Evolutionary conservation across 1,284 basidiomycete genomes (phyloP).

Genomic region (Mycosarcoma mackinlayi): DNA sequence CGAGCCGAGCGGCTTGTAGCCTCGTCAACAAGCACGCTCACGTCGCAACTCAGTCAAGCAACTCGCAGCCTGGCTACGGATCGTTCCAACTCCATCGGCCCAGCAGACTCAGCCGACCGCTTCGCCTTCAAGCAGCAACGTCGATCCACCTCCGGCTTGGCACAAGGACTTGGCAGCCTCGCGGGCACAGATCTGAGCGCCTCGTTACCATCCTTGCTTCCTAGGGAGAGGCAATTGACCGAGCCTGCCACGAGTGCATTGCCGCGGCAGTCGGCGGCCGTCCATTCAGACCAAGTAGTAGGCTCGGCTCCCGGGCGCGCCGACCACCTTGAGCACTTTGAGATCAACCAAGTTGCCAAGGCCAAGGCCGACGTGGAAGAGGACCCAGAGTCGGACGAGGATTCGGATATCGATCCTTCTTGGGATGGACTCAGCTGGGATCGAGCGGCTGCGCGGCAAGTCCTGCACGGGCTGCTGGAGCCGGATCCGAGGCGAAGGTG

Average conservation of each 20-base stretch:
- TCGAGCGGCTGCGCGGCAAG: constrained; percentile 51
- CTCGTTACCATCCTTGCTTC: constrained; percentile 42
- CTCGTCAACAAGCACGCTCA: constrained; percentile 25
- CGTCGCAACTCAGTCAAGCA: constrained; percentile 20
- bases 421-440: constrained; percentile 58
- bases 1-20: constrained; percentile 37
- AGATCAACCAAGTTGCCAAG: constrained; percentile 52
- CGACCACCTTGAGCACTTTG: constrained; percentile 38
- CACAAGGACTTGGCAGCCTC: constrained; percentile 8
- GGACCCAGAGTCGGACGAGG: constrained; percentile 58
- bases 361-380: constrained; percentile 46
- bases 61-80: constrained; percentile 20
- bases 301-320: constrained; percentile 49
- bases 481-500: constrained; percentile 59
- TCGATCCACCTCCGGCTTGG: constrained; percentile 15
- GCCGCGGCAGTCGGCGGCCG: constrained; percentile 9
- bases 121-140: constrained; percentile 35
- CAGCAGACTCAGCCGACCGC: constrained; percentile 17
- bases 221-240: constrained; percentile 27
- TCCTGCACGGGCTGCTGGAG: constrained; percentile 53
- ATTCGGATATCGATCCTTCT: constrained; percentile 36
- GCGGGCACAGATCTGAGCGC: constrained; percentile 46
- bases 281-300: constrained; percentile 44
- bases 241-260: constrained; percentile 13
- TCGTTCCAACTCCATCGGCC: constrained; percentile 18